Percentiles rank a stretch among this genome's conserved stretches.
Evolutionary conservation across 1,139 yeast genomes (phyloP).

Genomic region (Zygosaccharomyces sapae): DNA sequence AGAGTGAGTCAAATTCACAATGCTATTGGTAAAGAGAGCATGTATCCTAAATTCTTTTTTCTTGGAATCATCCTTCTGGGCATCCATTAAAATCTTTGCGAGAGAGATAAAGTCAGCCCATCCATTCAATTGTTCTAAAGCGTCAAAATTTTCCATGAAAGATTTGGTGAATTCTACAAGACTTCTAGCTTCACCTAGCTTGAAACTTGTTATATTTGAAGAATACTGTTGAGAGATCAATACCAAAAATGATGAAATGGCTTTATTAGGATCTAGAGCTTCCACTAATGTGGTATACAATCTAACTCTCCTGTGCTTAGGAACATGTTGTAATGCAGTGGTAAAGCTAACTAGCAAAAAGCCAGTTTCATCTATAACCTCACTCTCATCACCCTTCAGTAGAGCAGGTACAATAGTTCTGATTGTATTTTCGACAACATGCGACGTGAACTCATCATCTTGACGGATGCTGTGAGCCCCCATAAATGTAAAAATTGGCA

Average conservation of each 20-base stretch:
- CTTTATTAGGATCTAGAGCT: conserved; percentile 65
- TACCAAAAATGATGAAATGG: conserved; percentile 70
- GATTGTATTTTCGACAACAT: conserved; percentile 90
- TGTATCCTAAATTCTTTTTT: conserved; percentile 45
- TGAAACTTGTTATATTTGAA: conserved; percentile 49
- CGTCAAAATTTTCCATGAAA: conserved; percentile 62
- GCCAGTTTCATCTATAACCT: conserved; percentile 63
- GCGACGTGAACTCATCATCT: conserved; percentile 91
- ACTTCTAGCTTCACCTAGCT: conserved; percentile 59
- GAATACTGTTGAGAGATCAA: conserved; percentile 77
- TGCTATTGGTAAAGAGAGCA: conserved; percentile 61
- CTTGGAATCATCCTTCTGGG: conserved; percentile 37
- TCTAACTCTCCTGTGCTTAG: conserved; percentile 90
- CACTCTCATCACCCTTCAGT: conserved; percentile 53
- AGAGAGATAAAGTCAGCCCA: conserved; percentile 51
- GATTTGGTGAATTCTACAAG: conserved; percentile 68
- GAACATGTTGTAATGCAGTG: conserved; percentile 91
- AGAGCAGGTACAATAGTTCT: conserved; percentile 88
- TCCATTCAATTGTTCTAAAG: conserved; percentile 65
- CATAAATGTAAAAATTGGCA: conserved; percentile 99
- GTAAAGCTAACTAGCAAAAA: conserved; percentile 83
- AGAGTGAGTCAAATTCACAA: conserved; percentile 47
- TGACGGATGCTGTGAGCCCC: conserved; percentile 96
- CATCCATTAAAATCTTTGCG: conserved; percentile 43
- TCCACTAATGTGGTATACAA: conserved; percentile 72